A percentile compares a stretch with the other conserved stretches of the same genome.
Evolutionary conservation across 331 rosid species (phyloP).

Genomic region (Telfairia occidentalis): DNA sequence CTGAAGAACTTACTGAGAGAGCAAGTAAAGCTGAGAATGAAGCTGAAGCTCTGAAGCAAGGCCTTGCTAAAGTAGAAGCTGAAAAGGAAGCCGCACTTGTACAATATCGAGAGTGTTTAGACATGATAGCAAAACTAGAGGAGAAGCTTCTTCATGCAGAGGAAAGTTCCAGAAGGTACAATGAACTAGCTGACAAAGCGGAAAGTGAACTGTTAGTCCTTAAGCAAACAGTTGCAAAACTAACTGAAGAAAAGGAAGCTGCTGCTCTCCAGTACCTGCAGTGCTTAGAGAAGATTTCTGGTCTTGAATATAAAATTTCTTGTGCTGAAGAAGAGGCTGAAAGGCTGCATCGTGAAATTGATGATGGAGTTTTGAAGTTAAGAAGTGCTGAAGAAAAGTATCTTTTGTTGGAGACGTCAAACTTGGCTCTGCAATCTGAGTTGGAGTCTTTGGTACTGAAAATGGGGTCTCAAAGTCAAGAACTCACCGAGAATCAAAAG

Average conservation of each 20-base stretch:
- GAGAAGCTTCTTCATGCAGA: constrained; percentile 44
- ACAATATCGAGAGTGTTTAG: constrained; percentile 45
- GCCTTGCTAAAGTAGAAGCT: constrained; percentile 44
- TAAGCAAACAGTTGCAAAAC: constrained; percentile 32
- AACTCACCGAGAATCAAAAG: constrained; percentile 52
- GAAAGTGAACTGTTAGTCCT: constrained; percentile 48
- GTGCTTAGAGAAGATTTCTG: constrained; percentile 60
- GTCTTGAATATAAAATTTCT: constrained; percentile 54
- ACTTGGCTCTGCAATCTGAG: constrained; percentile 45
- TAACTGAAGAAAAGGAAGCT: constrained; percentile 56
- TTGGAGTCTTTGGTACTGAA: constrained; percentile 52
- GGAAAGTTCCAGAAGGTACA: constrained; percentile 43
- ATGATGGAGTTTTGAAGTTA: constrained; percentile 41
- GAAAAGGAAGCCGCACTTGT: constrained; percentile 62
- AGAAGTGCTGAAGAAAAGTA: constrained; percentile 47
- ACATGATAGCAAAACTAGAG: constrained; percentile 58
- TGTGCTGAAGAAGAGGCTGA: constrained; percentile 44
- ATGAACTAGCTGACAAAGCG: constrained; percentile 44
- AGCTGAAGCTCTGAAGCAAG: constrained; percentile 54
- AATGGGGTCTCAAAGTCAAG: constrained; percentile 60
- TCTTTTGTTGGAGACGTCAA: constrained; percentile 47
- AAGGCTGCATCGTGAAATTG: constrained; percentile 35
- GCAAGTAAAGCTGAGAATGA: constrained; percentile 78
- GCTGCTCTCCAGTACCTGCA: constrained; percentile 38
- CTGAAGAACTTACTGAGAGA: constrained; percentile 61